Conservation (phyloP, 805 yeast species). For the Kodamaea jinghongensis region DNA sequence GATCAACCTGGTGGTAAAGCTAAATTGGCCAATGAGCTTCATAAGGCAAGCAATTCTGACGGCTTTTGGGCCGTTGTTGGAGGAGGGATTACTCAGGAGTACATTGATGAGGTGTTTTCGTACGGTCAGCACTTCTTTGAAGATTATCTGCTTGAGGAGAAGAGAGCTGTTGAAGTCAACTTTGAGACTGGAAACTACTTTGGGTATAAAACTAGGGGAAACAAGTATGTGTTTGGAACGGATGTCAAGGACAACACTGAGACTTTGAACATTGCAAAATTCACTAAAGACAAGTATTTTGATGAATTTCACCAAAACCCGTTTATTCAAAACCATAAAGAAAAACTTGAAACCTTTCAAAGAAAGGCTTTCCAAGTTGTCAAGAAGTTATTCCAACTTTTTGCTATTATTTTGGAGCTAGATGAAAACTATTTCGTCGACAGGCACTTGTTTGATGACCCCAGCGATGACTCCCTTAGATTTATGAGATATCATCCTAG, state of each 20-base stretch:
- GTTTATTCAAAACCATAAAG: slow-evolving; percentile 22
- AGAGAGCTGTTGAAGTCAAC: slow-evolving; percentile 22
- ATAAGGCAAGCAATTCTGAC: slow-evolving; percentile 25
- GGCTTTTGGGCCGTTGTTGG: slow-evolving; percentile 32
- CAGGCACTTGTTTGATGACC: slow-evolving; percentile 29
- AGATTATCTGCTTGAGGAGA: slow-evolving; percentile 25
- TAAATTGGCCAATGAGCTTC: slow-evolving; percentile 25
- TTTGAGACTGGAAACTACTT: slow-evolving; percentile 30
- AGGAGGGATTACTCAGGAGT: slow-evolving; percentile 24
- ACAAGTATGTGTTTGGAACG: slow-evolving; percentile 29
- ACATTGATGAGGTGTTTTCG: slow-evolving; percentile 24
- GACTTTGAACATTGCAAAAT: slow-evolving; percentile 32
- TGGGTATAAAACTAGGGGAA: slow-evolving; percentile 31
- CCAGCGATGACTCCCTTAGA: slow-evolving; percentile 33
- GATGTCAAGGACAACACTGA: slow-evolving; percentile 30
- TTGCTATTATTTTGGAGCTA: slow-evolving; percentile 33
- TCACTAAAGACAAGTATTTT: slow-evolving; percentile 20
- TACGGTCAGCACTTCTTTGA: slow-evolving; percentile 27
- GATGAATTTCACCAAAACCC: slow-evolving; percentile 18
- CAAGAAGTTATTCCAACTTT: slow-evolving; percentile 24
- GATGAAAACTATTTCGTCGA: slow-evolving; percentile 33
- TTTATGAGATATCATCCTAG: slow-evolving; percentile 34
- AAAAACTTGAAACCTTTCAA: slow-evolving; percentile 20
- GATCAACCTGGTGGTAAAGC: slow-evolving; percentile 26
- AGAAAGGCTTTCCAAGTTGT: slow-evolving; percentile 22